These are phyloP conservation scores for Paramecium biaurelia DNA, from an alignment of 73 alveolate species.

Conservation along the genomic window DNA sequence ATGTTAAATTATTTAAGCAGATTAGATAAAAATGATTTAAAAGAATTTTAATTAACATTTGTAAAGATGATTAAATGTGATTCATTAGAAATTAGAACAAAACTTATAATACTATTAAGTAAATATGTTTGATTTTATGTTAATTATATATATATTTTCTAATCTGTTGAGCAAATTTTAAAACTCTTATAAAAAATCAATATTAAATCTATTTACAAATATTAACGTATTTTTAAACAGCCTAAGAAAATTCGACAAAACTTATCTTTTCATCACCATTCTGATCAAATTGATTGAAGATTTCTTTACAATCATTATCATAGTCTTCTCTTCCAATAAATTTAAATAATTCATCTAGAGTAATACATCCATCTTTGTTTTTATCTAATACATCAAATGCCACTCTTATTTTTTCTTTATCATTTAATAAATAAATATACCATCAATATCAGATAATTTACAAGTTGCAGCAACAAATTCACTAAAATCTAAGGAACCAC, in stretches of 20 bases:
- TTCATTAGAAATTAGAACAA: not conserved
- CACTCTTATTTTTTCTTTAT: not conserved
- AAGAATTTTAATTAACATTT: not conserved
- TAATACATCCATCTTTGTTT: constrained; percentile 25
- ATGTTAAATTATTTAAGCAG: not conserved
- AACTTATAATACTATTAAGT: not conserved
- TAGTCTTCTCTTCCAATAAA: not conserved
- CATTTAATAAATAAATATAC: not conserved
- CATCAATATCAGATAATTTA: not conserved
- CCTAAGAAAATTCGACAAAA: not conserved
- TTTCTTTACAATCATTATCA: constrained; percentile 26
- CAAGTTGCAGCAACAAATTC: constrained; percentile 49
- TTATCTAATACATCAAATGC: constrained; percentile 38
- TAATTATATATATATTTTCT: not conserved
- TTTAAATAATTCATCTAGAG: constrained; percentile 30
- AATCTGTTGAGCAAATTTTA: not conserved
- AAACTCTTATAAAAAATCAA: not conserved
- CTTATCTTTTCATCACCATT: constrained; percentile 2
- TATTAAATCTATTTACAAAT: not conserved
- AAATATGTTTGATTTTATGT: not conserved
- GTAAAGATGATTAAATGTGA: constrained; percentile 28
- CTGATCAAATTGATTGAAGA: constrained; percentile 4
- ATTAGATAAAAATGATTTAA: not conserved
- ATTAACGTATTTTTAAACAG: not conserved
- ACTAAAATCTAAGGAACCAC: constrained; percentile 43